Evolutionary conservation across 352 stramenopile genomes (phyloP), one percentile per base, ranked within the genome.

Genomic region (Thraustotheca clavata): DNA sequence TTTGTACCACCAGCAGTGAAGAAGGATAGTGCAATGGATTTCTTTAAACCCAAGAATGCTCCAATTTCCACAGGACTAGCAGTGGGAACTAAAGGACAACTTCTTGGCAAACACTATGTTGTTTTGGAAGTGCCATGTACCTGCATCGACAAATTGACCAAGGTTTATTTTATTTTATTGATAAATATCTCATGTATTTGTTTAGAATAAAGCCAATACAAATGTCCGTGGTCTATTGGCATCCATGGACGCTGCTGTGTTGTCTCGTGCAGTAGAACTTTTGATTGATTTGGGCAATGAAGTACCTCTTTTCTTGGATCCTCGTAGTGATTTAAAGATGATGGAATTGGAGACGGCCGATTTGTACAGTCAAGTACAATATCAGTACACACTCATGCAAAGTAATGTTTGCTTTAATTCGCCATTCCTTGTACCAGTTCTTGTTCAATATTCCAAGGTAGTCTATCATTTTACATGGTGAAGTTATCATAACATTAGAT

Each of bases 281-380:
- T 39, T 62, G 18, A 43, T 67, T 40, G 52, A 62, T 32, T 5
- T 65, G 0, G 32, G 48, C 16, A 38, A 16, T 48, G 59, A 41
- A 34, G 67, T 22, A 73, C 65, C 3, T 71, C 86, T 61, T 5
- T 87, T 83, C 55, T 70, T 94, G 24, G 83, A 94, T 50, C 69
- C 91, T 14, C 73, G 87, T 39, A 69, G 70, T 2, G 84, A 94
- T 24, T 75, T 95, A 26, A 87, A 86, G 61, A 69, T 93, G 33
- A 89, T 87, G 57, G 82, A 91, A 26, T 72, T 94, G 4, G 85
- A 91, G 65, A 77, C 87, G 5, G 80, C 75, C 12, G 87, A 80
- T 6, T 74, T 76, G 3, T 92, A 84, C 63, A 73, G 65, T 31
- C 59, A 77, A 18, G 47, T 65, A 20, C 40, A 52, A 33, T n/a